Conservation (phyloP, 2,329 filamentous ascomycete genomes). For the Apiospora saccharicola region DNA sequence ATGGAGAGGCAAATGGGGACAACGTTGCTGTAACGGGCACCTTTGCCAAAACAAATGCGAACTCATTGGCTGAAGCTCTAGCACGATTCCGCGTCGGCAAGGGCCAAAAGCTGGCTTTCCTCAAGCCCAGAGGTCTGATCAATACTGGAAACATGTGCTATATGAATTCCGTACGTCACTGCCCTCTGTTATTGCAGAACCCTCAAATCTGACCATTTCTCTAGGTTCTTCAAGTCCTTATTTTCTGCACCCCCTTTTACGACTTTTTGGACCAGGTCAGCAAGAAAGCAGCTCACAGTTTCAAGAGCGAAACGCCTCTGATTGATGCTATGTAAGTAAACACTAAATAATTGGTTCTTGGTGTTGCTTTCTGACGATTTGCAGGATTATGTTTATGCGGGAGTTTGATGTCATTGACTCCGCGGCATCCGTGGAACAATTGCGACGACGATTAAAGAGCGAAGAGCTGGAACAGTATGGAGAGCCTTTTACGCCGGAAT, state of each 20-base stretch:
- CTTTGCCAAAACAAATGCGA: constrained; percentile 54
- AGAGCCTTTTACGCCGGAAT: constrained; percentile 90
- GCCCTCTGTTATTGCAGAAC: background rate
- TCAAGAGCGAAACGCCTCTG: constrained; percentile 93
- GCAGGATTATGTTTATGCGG: constrained; percentile 91
- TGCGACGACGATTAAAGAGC: constrained; percentile 77
- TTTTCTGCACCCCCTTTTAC: constrained; percentile 95
- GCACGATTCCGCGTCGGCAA: constrained; percentile 73
- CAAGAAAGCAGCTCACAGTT: constrained; percentile 84
- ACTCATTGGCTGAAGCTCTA: constrained; percentile 68
- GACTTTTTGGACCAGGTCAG: constrained; percentile 89
- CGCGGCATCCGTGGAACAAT: constrained; percentile 75
- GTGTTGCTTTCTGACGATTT: background rate
- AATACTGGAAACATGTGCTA: constrained; percentile 99
- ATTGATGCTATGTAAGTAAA: constrained; percentile 86
- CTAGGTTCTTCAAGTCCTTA: constrained; percentile 91
- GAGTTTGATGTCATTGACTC: constrained; percentile 89
- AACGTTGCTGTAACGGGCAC: constrained; percentile 35
- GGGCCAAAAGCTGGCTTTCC: constrained; percentile 75
- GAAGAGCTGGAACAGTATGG: constrained; percentile 90
- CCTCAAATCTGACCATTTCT: background rate
- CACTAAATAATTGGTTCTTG: background rate
- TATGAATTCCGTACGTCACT: constrained; percentile 92
- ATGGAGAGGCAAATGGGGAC: constrained; percentile 28
- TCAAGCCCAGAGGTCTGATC: constrained; percentile 91